Evolutionary conservation across 345 rosid species (phyloP).

Genomic region (Bruguiera gymnorhiza): DNA sequence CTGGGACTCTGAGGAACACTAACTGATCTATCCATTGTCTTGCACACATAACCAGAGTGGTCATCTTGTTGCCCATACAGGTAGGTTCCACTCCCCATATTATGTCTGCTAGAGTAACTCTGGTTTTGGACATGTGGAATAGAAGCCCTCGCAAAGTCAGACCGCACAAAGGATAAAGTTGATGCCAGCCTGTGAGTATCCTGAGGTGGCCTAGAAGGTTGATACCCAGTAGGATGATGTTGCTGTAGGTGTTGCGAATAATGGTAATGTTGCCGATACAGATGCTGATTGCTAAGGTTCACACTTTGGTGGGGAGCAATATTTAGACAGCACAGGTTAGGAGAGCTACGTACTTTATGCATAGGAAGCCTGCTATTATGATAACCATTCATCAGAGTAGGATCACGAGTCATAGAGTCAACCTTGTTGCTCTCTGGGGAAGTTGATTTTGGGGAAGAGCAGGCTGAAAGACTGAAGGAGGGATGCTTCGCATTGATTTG

Average conservation of each 20-base stretch:
- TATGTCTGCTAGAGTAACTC: slow-evolving; percentile 12
- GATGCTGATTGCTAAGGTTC: slow-evolving; percentile 17
- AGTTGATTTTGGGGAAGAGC: slow-evolving; percentile 53
- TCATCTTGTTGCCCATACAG: slow-evolving; percentile 35
- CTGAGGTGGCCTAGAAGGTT: slow-evolving; percentile 25
- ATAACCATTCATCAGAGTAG: slow-evolving; percentile 9
- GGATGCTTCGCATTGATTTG: slow-evolving; percentile 36
- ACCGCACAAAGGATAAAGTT: slow-evolving; percentile 8
- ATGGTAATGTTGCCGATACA: slow-evolving; percentile 31
- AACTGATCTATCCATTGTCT: slow-evolving; percentile 36
- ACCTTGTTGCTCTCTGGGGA: slow-evolving; percentile 47
- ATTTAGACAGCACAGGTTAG: slow-evolving; percentile 47
- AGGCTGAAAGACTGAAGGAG: slow-evolving; percentile 50
- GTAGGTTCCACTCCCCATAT: slow-evolving; percentile 29
- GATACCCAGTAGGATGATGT: slow-evolving; percentile 26
- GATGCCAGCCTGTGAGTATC: slow-evolving; percentile 28
- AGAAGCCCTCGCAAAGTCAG: slow-evolving; percentile 24
- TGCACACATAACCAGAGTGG: slow-evolving; percentile 8
- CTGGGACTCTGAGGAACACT: slow-evolving; percentile 56
- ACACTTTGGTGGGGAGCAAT: slow-evolving; percentile 16
- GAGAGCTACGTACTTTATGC: slow-evolving; percentile 73
- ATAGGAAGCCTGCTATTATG: slow-evolving; percentile 32
- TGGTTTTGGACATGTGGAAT: slow-evolving; percentile 17
- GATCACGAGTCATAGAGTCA: slow-evolving; percentile 33
- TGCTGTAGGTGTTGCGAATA: slow-evolving; percentile 26